Evolutionary conservation across 129 eudicot species (phyloP), one percentile per base, ranked within the genome.

Genomic region (Smallanthus sonchifolius): DNA sequence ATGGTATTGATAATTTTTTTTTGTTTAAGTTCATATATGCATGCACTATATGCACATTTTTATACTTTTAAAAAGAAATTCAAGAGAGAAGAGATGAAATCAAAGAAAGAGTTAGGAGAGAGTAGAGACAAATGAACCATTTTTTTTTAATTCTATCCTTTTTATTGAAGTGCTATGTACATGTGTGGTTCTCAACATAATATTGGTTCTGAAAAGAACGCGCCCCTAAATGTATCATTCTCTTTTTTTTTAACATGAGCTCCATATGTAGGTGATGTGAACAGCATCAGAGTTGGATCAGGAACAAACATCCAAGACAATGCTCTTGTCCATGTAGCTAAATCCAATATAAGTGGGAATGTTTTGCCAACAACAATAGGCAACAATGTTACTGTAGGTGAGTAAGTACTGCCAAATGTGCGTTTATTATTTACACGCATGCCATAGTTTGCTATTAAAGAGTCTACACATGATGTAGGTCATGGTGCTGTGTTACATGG

Each of bases 251-350:
- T 61, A 43, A 47, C 62, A 59, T 74, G 80, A 47, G 40, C 40
- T 73, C 62, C 54, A 40, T 69, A 17, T 76, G 65, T 84, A 94
- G 97, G 99, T 78, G 99, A 94, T 84, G 99, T 82, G 56, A 91
- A 94, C 86, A 80, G 86, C 84, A 91, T 94, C 73, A 85, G 88
- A 43, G 78, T 94, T 68, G 98, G 98, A 43, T 79, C 97, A 15
- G 91, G 97, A 66, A 90, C 97, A 67, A 93, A 93, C 85, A 90
- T 93, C 72, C 98, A 93, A 73, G 98, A 93, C 76, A 86, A 93
- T 70, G 83, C 98, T 72, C 97, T 93, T 79, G 96, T 93, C 35
- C 98, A 93, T 69, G 98, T 93, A 37, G 98, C 98, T 55, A 90
- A 88, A 86, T 79, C 97, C 40, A 93, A 93, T 81, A 71, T 88